phyloP scores from a whole-genome alignment of 371 early-diverging fungal genomes.

The Mortierella sp. region DNA sequence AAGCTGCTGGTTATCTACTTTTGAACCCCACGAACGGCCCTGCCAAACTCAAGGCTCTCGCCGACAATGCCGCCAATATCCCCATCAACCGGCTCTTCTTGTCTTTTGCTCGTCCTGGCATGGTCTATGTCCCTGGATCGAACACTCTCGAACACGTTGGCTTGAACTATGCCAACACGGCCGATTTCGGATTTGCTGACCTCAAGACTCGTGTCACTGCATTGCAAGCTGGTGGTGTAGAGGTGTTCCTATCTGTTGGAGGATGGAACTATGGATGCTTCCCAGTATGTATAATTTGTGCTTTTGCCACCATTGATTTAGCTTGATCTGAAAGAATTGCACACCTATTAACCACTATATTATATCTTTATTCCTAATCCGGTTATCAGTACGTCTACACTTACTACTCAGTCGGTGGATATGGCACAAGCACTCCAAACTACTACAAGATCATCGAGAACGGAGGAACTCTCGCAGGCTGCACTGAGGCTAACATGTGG shows the following conservation, averaged over 20 bases:
- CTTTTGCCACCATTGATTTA: no score
- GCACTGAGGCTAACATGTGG: conserved; percentile 54
- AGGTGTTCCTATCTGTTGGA: conserved; percentile 52
- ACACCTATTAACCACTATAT: background rate
- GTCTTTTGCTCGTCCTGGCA: conserved; percentile 48
- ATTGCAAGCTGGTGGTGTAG: conserved; percentile 48
- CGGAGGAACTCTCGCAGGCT: conserved; percentile 41
- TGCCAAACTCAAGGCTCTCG: conserved; percentile 51
- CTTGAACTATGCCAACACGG: conserved; percentile 35
- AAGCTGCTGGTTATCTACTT: conserved; percentile 43
- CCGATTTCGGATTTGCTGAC: conserved; percentile 53
- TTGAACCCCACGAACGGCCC: conserved; percentile 50
- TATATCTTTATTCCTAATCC: background rate
- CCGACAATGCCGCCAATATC: conserved; percentile 52
- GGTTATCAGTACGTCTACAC: conserved; percentile 37
- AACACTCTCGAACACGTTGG: conserved; percentile 53
- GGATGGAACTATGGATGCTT: conserved; percentile 58
- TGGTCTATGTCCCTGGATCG: conserved; percentile 55
- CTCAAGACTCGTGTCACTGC: conserved; percentile 39
- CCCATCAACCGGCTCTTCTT: conserved; percentile 56
- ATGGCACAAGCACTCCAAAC: conserved; percentile 54
- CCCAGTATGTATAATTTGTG: conserved; percentile 29
- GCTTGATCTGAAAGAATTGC: background rate
- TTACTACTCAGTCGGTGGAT: conserved; percentile 53
- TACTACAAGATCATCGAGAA: conserved; percentile 45